A percentile compares a stretch with the other conserved stretches of the same genome.
These are phyloP conservation scores for Blastobotrys proliferans DNA, from an alignment of 1,139 yeast species.

Conservation along the genomic window DNA sequence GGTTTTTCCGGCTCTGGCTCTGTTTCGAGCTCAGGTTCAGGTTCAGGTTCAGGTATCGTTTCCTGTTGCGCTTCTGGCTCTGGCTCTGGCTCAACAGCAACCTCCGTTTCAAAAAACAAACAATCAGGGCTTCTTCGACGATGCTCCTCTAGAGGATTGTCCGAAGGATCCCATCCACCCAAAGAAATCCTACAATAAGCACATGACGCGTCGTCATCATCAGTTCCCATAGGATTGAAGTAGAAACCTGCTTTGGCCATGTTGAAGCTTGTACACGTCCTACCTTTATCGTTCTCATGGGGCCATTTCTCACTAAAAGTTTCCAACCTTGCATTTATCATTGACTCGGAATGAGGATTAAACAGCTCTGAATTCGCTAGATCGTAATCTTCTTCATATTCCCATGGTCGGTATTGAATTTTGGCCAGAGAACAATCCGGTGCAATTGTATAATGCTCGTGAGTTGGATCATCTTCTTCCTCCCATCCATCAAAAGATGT, in stretches of 20 bases:
- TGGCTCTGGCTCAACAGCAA: neutral
- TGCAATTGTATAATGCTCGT: conserved; percentile 45
- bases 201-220: conserved; percentile 66
- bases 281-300: conserved; percentile 40
- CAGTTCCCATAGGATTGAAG: conserved; percentile 57
- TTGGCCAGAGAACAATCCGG: conserved; percentile 47
- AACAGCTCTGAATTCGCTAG: conserved; percentile 14
- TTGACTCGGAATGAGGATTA: conserved; percentile 40
- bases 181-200: conserved; percentile 65
- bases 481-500: conserved; percentile 39
- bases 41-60: conserved; percentile 2
- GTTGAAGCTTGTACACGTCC: conserved; percentile 40
- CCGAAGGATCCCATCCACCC: conserved; percentile 69
- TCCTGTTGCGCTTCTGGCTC: neutral
- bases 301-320: conserved; percentile 58
- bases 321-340: conserved; percentile 43
- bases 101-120: conserved; percentile 39
- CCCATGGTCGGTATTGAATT: conserved; percentile 28
- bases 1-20: conserved; percentile 1
- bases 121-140: conserved; percentile 46
- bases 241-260: conserved; percentile 70
- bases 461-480: conserved; percentile 34
- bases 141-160: conserved; percentile 51
- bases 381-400: conserved; percentile 13
- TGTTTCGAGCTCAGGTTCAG: conserved; percentile 1